Evolutionary conservation across 2,329 filamentous ascomycete genomes (phyloP).

Genomic region (Neonectria coccinea): DNA sequence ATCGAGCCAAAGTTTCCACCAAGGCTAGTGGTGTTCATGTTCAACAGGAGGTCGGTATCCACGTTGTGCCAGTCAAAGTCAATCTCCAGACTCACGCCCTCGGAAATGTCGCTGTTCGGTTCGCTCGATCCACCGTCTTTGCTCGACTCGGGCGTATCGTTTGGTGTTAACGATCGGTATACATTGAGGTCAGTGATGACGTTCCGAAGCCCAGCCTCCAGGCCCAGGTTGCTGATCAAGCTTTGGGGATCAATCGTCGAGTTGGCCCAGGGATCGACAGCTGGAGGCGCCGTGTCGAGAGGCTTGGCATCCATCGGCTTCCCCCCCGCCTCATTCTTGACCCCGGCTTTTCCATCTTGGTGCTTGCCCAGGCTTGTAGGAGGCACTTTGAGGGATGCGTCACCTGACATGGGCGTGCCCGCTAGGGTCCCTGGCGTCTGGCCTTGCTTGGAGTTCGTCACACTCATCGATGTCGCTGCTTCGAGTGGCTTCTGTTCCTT

Average conservation of each 20-base stretch:
- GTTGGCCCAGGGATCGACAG: constrained; percentile 51
- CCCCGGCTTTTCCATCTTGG: constrained; percentile 49
- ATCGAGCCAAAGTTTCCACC: constrained; percentile 34
- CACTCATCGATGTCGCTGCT: constrained; percentile 53
- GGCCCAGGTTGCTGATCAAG: constrained; percentile 50
- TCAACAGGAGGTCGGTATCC: constrained; percentile 57
- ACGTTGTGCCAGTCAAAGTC: constrained; percentile 63
- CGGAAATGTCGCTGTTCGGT: constrained; percentile 71
- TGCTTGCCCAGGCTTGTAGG: constrained; percentile 59
- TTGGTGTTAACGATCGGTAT: constrained; percentile 68
- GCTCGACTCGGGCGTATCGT: constrained; percentile 73
- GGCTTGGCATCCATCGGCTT: constrained; percentile 48
- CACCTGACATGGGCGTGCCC: constrained; percentile 64
- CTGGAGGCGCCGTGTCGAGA: constrained; percentile 35
- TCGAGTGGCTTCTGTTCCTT: constrained; percentile 48
- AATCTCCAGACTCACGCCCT: constrained; percentile 65
- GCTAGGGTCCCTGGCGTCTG: constrained; percentile 59
- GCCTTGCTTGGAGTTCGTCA: constrained; percentile 60
- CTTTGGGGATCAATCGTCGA: constrained; percentile 65
- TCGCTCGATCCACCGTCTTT: constrained; percentile 71
- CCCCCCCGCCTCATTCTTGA: constrained; percentile 46
- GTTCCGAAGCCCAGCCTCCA: constrained; percentile 53
- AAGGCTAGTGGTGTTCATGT: constrained; percentile 54
- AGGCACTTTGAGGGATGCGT: constrained; percentile 63
- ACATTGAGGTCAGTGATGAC: constrained; percentile 65